Base-by-base conservation (phyloP, 139 green algal species). In the Spirogloea muscicola region DNA sequence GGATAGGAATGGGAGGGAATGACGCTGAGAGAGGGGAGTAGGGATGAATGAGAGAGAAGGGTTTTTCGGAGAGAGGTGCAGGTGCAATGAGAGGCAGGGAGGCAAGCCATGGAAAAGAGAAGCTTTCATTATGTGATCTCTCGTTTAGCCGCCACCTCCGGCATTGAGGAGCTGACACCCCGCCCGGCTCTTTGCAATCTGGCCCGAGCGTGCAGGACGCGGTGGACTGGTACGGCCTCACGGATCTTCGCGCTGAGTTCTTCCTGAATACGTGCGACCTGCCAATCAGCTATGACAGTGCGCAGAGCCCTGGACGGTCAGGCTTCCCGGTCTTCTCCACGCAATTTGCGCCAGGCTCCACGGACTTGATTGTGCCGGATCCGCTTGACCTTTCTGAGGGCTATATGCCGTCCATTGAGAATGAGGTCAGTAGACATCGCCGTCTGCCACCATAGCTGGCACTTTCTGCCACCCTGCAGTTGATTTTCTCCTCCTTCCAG, bases 301-400 rank as follows among this genome's bases (percentile, higher is more conserved):
- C 67, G n/a, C 39, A 68, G 25, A 38, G 49, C 16, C 44, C 67
- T 0, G 46, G 36, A 16, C 33, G 49, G 3, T 49, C 67, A 2
- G 67, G 67, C 25, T 76, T 60, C 67, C 49, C 67, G 1, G 58
- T 76, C 3, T 76, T 76, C 33, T 69, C 49, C 67, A 76, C 67
- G 3, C 67, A 76, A 34, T 49, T 33, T 29, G 27, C 67, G 18
- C 38, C 39, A n/a, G 67, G 67, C 46, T 60, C 46, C 42, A 76
- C 67, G 5, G 67, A 76, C 49, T 49, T 59, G 1, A 31, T 69
- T 4, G 29, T 69, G 25, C 67, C 67, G 9, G 67, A 76, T 38
- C 67, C 67, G 16, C 39, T 76, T n/a, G 67, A 76, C 67, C 49
- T 76, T n/a, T n/a, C n/a, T n/a, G n/a, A n/a, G n/a, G n/a, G n/a